These are phyloP conservation scores for Papiliotrema nemorosa DNA, from an alignment of 1,284 basidiomycete species.

Conservation along the genomic window DNA sequence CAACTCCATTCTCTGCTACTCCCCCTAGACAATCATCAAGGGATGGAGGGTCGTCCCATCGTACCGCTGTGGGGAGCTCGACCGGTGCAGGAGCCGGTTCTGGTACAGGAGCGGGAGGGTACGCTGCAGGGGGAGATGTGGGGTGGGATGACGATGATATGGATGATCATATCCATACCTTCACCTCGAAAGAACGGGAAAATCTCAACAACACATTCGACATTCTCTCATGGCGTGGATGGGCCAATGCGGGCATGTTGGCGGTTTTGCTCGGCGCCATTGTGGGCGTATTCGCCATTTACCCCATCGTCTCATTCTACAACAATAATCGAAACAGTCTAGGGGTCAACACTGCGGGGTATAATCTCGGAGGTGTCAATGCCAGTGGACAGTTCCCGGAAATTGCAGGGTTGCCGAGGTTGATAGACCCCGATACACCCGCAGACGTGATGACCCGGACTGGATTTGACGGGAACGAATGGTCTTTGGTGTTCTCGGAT, in stretches of 20 bases:
- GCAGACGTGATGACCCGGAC: slow-evolving; percentile 54
- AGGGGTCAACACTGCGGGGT: slow-evolving; percentile 41
- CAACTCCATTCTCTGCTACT: slow-evolving; percentile 12
- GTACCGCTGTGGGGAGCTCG: neutral
- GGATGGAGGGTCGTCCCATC: neutral
- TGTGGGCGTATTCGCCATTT: slow-evolving; percentile 57
- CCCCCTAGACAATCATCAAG: neutral
- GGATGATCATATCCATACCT: slow-evolving; percentile 60
- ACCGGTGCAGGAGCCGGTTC: neutral
- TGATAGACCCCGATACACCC: slow-evolving; percentile 69
- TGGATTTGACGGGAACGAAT: slow-evolving; percentile 66
- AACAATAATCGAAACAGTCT: slow-evolving; percentile 14
- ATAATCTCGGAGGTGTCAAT: slow-evolving; percentile 75
- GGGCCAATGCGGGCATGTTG: slow-evolving; percentile 56
- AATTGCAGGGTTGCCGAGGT: slow-evolving; percentile 35
- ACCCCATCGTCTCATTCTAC: slow-evolving; percentile 67
- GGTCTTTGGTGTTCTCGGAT: slow-evolving; percentile 83
- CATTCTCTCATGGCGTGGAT: slow-evolving; percentile 38
- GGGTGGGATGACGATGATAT: slow-evolving; percentile 36
- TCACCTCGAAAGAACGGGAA: slow-evolving; percentile 33
- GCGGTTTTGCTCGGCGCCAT: slow-evolving; percentile 50
- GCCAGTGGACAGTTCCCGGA: slow-evolving; percentile 52
- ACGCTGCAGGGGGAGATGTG: neutral
- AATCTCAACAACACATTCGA: slow-evolving; percentile 48
- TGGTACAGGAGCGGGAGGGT: neutral